Evolutionary conservation across 108 stramenopile species (phyloP).

Genomic region (Nitzschia palea): DNA sequence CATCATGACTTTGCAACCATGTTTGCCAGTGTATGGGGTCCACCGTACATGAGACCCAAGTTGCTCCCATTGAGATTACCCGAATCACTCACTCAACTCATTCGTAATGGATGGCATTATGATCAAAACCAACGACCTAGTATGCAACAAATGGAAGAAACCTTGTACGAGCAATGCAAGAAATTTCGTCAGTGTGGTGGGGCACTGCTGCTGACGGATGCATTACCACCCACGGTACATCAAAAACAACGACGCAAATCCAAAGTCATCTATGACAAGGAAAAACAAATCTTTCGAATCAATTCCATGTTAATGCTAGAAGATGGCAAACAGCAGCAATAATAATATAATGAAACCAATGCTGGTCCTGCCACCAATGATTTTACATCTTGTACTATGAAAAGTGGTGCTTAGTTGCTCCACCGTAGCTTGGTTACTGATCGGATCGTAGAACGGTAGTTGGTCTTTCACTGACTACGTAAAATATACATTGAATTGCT

Average conservation of each 20-base stretch:
- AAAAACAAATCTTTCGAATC: conserved; percentile 9
- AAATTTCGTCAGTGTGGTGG: too few species aligned
- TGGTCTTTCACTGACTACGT: too few species aligned
- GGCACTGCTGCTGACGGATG: too few species aligned
- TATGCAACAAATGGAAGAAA: not conserved
- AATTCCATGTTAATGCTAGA: conserved; percentile 7
- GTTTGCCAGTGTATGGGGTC: conserved; percentile 6
- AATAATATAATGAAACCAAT: too few species aligned
- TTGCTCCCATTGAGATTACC: conserved; percentile 3
- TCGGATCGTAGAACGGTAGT: too few species aligned
- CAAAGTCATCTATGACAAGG: conserved; percentile 12
- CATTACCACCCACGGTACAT: not conserved
- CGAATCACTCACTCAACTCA: not conserved
- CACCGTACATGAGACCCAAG: conserved; percentile 6
- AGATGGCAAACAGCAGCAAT: too few species aligned
- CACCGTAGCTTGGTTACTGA: too few species aligned
- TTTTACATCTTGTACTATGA: too few species aligned
- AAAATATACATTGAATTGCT: too few species aligned
- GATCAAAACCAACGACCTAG: not conserved
- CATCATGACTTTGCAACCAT: not conserved
- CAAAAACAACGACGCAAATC: conserved; percentile 1
- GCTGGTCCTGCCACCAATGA: too few species aligned
- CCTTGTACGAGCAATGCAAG: not conserved
- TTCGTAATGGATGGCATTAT: not conserved
- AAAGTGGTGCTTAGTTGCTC: too few species aligned